Evolutionary conservation across 1,284 basidiomycete species (phyloP).

Genomic region (Ceratobasidium papillatum): DNA sequence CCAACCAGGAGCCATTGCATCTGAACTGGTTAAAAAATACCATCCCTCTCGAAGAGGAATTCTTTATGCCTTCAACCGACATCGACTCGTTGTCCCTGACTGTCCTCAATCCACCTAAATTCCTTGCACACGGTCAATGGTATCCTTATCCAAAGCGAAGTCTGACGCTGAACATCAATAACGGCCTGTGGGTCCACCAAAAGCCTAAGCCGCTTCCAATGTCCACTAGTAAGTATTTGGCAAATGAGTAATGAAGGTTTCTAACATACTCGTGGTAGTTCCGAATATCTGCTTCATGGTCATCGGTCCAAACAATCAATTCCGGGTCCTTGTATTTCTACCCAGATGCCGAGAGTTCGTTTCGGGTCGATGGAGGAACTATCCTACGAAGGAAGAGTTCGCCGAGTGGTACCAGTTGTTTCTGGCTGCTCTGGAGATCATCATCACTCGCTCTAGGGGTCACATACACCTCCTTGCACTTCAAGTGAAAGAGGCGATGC

Average conservation of each 20-base stretch:
- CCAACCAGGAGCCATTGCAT: too few species aligned
- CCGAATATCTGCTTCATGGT: neutral
- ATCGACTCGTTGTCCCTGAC: conserved; percentile 23
- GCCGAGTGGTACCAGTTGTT: neutral
- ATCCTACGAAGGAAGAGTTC: neutral
- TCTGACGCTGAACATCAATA: neutral
- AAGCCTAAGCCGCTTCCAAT: too few species aligned
- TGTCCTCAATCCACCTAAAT: neutral
- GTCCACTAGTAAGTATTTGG: too few species aligned
- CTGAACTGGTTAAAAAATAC: conserved; percentile 3
- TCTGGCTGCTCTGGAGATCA: neutral
- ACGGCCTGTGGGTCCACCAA: neutral
- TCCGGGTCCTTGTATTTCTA: conserved; percentile 6
- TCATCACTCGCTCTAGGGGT: too few species aligned
- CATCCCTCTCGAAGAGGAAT: neutral
- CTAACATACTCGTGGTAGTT: too few species aligned
- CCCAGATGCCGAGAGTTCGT: neutral
- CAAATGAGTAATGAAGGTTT: too few species aligned
- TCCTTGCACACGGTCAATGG: neutral
- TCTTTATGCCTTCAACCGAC: neutral
- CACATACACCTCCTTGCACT: too few species aligned
- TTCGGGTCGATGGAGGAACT: neutral
- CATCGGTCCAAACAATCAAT: neutral
- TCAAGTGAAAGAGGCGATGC: neutral
- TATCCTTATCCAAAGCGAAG: neutral